phyloP scores from a whole-genome alignment of 164 flowering plant species.

The Chimonanthus praecox region DNA sequence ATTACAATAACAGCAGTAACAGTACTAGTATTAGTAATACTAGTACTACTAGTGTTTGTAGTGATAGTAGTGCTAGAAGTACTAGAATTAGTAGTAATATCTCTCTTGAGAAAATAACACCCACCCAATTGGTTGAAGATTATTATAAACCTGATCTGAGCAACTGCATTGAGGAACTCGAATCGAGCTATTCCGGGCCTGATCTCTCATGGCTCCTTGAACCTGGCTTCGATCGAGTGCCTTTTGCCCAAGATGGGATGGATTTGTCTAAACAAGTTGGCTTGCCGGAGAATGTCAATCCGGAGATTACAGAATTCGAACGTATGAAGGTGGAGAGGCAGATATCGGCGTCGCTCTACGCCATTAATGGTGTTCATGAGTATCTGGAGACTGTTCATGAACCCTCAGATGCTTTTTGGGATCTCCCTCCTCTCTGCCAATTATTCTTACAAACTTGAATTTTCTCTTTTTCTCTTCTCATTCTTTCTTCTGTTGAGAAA shows the following conservation, averaged over 20 bases:
- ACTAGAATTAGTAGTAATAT: not conserved
- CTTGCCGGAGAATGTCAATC: slow-evolving; percentile 9
- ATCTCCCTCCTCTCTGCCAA: slow-evolving; percentile 64
- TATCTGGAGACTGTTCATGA: slow-evolving; percentile 51
- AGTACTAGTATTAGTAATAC: not conserved
- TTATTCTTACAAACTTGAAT: slow-evolving; percentile 32
- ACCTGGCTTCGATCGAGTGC: slow-evolving; percentile 24
- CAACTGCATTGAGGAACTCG: slow-evolving; percentile 27
- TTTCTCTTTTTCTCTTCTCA: not conserved
- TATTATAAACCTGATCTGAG: slow-evolving; percentile 62
- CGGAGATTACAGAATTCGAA: slow-evolving; percentile 50
- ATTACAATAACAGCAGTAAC: no score
- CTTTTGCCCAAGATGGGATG: slow-evolving; percentile 28
- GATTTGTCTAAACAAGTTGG: slow-evolving; percentile 29
- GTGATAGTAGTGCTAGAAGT: not conserved
- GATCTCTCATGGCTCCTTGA: slow-evolving; percentile 33
- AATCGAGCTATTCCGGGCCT: slow-evolving; percentile 23
- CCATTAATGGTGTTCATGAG: slow-evolving; percentile 67
- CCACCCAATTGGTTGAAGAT: slow-evolving; percentile 33
- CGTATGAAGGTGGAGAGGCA: slow-evolving; percentile 68
- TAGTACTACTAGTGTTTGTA: slow-evolving; percentile 1
- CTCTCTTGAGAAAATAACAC: slow-evolving; percentile 9
- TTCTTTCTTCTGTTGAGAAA: not conserved
- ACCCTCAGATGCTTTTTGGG: slow-evolving; percentile 59
- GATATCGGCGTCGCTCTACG: slow-evolving; percentile 62